Base-by-base conservation (phyloP, 768 basidiomycete species). In the Suillus decipiens region DNA sequence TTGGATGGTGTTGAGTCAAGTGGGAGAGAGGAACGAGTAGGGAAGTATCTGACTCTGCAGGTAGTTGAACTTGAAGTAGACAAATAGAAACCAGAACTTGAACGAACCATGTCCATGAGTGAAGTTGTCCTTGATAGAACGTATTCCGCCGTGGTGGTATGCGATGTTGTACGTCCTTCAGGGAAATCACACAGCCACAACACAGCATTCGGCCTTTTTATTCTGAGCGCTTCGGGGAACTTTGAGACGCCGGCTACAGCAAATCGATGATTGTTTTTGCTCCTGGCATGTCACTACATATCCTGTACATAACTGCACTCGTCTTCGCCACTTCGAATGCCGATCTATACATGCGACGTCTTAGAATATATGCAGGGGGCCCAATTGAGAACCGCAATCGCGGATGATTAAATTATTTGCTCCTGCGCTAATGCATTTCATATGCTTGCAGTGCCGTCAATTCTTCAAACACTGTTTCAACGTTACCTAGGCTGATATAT, bases 51-150 rank as follows among this genome's bases (percentile, higher is more conserved):
- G 89, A 33, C 94, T 95, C 69, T 95, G 87, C 0, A 89, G 88
- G 77, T 98, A 93, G 80, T 97, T 97, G 82, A 95, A n/a, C n/a
- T n/a, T n/a, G n/a, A n/a, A 99, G 80, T 96, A 99, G 61, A 98
- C 95, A 76, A 99, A 99, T 56, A 99, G 87, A 1, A 90, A 93
- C 97, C 97, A 99, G 78, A n/a, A n/a, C n/a, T n/a, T 99, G 97
- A 8, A 93, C 88, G 64, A 96, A 85, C 95, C 96, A 98, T 22
- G 95, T 93, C 63, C 97, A 87, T 2, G 95, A 93, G 94, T 42
- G 86, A n/a, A n/a, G n/a, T n/a, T n/a, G n/a, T n/a, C n/a, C n/a
- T n/a, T n/a, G n/a, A n/a, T n/a, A n/a, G n/a, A n/a, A n/a, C n/a
- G n/a, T n/a, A n/a, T n/a, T n/a, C n/a, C n/a, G n/a, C n/a, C n/a